A percentile compares a stretch with the other conserved stretches of the same genome.
Conservation (phyloP, 129 eudicot genomes). For the Artemisia tridentata region DNA sequence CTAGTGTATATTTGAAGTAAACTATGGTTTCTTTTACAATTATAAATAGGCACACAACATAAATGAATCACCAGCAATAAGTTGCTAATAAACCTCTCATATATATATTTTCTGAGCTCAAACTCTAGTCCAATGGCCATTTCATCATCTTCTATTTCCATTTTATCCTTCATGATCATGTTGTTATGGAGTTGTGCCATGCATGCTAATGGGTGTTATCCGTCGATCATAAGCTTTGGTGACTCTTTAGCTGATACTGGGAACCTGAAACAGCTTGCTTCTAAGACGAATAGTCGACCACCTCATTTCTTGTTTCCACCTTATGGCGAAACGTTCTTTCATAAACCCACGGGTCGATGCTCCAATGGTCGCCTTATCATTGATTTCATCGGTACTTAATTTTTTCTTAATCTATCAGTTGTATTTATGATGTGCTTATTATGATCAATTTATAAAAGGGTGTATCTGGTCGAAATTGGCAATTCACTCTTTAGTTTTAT, state of each 20-base stretch:
- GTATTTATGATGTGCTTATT: background rate
- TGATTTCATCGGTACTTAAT: constrained; percentile 52
- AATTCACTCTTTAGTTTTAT: too few species aligned
- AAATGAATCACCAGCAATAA: constrained; percentile 19
- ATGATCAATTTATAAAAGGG: too few species aligned
- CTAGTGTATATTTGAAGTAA: constrained; percentile 19
- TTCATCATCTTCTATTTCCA: constrained; percentile 14
- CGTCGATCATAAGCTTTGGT: constrained; percentile 59
- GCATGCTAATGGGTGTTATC: constrained; percentile 31
- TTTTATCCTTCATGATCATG: background rate
- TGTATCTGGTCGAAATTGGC: too few species aligned
- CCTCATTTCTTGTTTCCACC: constrained; percentile 36
- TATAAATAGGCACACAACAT: constrained; percentile 27
- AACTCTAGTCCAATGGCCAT: constrained; percentile 18
- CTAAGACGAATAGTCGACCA: background rate
- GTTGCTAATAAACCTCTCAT: background rate
- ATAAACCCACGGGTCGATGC: constrained; percentile 56
- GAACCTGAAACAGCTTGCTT: constrained; percentile 25
- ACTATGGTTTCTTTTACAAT: constrained; percentile 7
- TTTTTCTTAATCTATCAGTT: background rate
- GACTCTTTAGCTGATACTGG: constrained; percentile 71
- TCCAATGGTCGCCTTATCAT: constrained; percentile 60
- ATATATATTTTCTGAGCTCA: background rate
- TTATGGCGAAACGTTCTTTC: constrained; percentile 56
- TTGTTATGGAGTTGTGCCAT: background rate